phyloP scores from a whole-genome alignment of 2,329 filamentous ascomycete genomes.

The Talaromyces sp. region DNA sequence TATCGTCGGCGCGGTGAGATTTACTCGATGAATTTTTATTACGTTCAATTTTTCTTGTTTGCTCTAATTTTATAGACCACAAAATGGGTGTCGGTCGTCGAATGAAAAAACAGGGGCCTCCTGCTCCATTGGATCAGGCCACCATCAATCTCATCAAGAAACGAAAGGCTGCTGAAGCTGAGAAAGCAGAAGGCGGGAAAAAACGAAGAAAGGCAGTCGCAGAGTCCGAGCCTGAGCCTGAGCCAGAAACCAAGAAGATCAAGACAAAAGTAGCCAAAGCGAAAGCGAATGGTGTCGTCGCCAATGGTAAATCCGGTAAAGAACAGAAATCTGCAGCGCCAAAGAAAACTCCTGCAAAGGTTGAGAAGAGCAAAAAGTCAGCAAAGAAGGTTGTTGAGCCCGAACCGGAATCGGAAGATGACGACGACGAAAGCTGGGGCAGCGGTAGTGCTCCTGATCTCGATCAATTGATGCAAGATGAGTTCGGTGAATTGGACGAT shows the following conservation, averaged over 20 bases:
- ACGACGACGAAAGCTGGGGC: constrained; percentile 32
- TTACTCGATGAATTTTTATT: neutral
- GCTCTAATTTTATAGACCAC: neutral
- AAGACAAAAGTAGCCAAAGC: constrained; percentile 37
- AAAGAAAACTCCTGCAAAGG: constrained; percentile 32
- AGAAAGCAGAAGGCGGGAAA: constrained; percentile 55
- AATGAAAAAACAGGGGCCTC: constrained; percentile 86
- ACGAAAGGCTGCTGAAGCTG: constrained; percentile 73
- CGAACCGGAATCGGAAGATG: constrained; percentile 34
- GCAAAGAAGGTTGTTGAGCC: constrained; percentile 33
- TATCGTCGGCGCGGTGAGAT: neutral
- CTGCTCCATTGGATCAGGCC: constrained; percentile 73
- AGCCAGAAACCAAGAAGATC: constrained; percentile 29
- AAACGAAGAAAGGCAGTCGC: constrained; percentile 58
- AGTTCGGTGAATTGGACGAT: constrained; percentile 45
- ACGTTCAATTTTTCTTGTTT: neutral
- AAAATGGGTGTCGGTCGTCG: constrained; percentile 85
- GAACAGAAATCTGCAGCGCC: constrained; percentile 33
- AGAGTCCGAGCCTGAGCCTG: constrained; percentile 38
- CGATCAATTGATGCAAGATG: constrained; percentile 43
- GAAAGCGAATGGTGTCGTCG: constrained; percentile 34
- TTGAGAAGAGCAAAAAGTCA: constrained; percentile 35
- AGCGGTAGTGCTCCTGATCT: constrained; percentile 29
- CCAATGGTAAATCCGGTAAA: constrained; percentile 30
- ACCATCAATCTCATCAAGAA: constrained; percentile 64